Percentiles rank a stretch among this genome's conserved stretches.
These are phyloP conservation scores for Yamadazyma tumulicola DNA, from an alignment of 805 yeast genomes.

Conservation along the genomic window DNA sequence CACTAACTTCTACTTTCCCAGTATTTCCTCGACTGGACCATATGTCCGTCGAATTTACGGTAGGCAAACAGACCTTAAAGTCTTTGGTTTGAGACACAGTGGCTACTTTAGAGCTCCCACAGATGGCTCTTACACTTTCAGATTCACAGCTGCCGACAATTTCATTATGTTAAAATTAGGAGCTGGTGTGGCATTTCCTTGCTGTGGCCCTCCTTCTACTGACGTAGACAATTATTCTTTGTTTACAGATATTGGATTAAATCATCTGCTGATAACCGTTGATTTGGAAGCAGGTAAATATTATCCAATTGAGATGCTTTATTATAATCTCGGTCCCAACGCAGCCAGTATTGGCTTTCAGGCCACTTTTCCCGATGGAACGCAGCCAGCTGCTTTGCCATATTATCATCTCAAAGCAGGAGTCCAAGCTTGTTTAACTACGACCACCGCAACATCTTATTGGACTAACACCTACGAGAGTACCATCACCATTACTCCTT, in stretches of 20 bases:
- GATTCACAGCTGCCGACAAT: neutral
- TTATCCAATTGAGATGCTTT: slow-evolving; percentile 1
- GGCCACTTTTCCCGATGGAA: neutral
- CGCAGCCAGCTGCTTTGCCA: neutral
- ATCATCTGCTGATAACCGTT: no score
- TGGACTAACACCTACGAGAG: neutral
- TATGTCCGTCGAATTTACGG: slow-evolving; percentile 5
- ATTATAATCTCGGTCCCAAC: neutral
- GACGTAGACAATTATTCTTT: neutral
- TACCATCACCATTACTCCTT: neutral
- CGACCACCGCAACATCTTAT: neutral
- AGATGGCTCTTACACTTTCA: slow-evolving; percentile 3
- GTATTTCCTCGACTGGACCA: neutral
- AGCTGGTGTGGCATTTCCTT: slow-evolving; percentile 1
- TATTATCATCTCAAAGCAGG: neutral
- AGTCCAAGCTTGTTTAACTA: neutral
- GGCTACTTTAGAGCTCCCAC: slow-evolving; percentile 13
- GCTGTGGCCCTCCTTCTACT: slow-evolving; percentile 2
- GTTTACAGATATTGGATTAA: no score
- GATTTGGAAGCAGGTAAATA: neutral
- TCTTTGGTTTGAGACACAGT: slow-evolving; percentile 4
- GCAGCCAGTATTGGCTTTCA: neutral
- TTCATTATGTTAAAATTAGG: neutral
- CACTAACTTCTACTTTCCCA: neutral
- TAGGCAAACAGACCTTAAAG: neutral